These are phyloP conservation scores for Venturiaceae sp. DNA, from an alignment of 2,329 filamentous ascomycete species.

Conservation along the genomic window DNA sequence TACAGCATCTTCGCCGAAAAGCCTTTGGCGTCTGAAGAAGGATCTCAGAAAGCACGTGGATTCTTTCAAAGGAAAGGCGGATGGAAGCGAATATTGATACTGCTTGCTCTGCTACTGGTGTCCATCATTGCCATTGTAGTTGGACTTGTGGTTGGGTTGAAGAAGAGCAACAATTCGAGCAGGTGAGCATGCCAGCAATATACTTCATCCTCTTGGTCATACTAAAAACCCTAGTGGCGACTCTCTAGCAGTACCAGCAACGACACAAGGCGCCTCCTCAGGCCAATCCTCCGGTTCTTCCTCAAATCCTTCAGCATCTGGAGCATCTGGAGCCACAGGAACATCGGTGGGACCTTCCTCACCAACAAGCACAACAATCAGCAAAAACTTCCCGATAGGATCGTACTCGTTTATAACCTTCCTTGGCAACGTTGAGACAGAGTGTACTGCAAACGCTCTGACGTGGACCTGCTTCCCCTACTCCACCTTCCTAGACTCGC, in stretches of 20 bases:
- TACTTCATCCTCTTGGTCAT: too few relatives aligned
- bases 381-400: constrained; percentile 46
- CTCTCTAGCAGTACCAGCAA: background rate
- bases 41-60: background rate
- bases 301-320: background rate
- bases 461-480: constrained; percentile 57
- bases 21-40: background rate
- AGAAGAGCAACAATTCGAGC: constrained; percentile 15
- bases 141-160: constrained; percentile 30
- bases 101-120: constrained; percentile 21
- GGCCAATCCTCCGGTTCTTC: background rate
- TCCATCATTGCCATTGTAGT: constrained; percentile 28
- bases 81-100: constrained; percentile 27
- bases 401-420: constrained; percentile 52
- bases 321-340: background rate
- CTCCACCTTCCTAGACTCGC: constrained; percentile 33
- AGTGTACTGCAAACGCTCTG: constrained; percentile 47
- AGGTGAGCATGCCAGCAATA: constrained; percentile 6
- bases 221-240: background rate
- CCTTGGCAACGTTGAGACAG: constrained; percentile 42
- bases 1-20: constrained; percentile 6
- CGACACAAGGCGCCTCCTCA: background rate
- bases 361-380: constrained; percentile 10
- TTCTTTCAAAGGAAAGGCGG: constrained; percentile 21
- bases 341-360: constrained; percentile 12